Percentiles rank a stretch among this genome's conserved stretches.
These are phyloP conservation scores for Xylaria sp. DNA, from an alignment of 2,329 filamentous ascomycete species.

Conservation along the genomic window DNA sequence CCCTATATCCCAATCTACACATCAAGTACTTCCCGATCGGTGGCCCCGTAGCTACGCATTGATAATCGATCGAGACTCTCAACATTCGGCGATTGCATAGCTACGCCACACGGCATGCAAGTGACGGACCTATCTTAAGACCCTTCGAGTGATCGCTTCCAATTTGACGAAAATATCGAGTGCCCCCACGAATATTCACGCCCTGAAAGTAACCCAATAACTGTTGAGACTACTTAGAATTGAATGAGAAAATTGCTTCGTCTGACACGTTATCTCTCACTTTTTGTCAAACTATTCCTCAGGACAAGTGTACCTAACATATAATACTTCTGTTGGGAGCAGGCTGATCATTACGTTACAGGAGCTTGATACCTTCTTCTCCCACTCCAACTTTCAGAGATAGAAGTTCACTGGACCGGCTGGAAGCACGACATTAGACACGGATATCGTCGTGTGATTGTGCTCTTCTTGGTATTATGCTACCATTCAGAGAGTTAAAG, in stretches of 20 bases:
- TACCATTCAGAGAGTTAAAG: background rate
- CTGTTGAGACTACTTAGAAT: background rate
- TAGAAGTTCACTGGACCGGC: background rate
- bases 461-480: background rate
- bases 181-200: background rate
- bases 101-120: constrained; percentile 18
- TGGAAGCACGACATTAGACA: constrained; percentile 1
- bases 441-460: background rate
- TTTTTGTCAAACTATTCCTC: background rate
- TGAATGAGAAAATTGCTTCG: background rate
- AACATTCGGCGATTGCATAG: background rate
- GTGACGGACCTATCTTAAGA: background rate
- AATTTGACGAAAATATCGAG: background rate
- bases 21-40: background rate
- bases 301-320: background rate
- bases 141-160: background rate
- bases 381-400: background rate
- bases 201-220: background rate
- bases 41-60: constrained; percentile 3
- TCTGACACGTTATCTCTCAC: background rate
- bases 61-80: background rate
- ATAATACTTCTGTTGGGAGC: background rate
- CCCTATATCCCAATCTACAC: background rate
- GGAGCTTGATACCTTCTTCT: background rate
- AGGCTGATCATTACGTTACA: background rate